Conservation (phyloP, 257 asterid species). For the Gentiana macrophylla region DNA sequence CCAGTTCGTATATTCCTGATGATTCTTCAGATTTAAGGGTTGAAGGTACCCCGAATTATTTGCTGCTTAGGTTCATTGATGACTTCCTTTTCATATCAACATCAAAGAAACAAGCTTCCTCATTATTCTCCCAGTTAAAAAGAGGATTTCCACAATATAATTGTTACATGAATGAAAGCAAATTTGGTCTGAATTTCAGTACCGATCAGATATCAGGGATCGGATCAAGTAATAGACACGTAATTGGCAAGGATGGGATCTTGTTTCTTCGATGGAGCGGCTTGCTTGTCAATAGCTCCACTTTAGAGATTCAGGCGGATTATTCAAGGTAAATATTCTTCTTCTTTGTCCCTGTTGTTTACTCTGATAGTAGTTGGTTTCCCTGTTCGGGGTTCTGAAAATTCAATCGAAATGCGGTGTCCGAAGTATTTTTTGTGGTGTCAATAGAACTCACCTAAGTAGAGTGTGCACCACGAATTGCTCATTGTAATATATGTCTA, state of each 20-base stretch:
- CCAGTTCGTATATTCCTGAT: constrained; percentile 6
- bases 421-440: too few species aligned
- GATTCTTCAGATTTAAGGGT: constrained; percentile 21
- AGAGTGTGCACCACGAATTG: too few species aligned
- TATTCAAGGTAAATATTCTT: constrained; percentile 53
- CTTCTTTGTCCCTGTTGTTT: neutral
- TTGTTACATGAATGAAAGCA: constrained; percentile 71
- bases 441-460: too few species aligned
- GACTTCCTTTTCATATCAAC: constrained; percentile 80
- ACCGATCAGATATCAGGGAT: constrained; percentile 19
- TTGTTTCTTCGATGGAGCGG: constrained; percentile 94
- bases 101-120: constrained; percentile 66
- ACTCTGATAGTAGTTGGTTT: too few species aligned
- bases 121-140: constrained; percentile 51
- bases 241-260: constrained; percentile 52
- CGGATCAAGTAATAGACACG: constrained; percentile 30
- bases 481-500: too few species aligned
- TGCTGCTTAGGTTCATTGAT: constrained; percentile 70
- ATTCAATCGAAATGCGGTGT: too few species aligned
- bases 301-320: constrained; percentile 93
- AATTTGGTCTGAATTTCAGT: constrained; percentile 61
- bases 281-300: constrained; percentile 57
- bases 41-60: constrained; percentile 24
- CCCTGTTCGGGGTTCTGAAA: too few species aligned
- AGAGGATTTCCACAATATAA: constrained; percentile 72